Base-by-base conservation (phyloP, 164 flowering plant genomes). In the Kingdonia uniflora region DNA sequence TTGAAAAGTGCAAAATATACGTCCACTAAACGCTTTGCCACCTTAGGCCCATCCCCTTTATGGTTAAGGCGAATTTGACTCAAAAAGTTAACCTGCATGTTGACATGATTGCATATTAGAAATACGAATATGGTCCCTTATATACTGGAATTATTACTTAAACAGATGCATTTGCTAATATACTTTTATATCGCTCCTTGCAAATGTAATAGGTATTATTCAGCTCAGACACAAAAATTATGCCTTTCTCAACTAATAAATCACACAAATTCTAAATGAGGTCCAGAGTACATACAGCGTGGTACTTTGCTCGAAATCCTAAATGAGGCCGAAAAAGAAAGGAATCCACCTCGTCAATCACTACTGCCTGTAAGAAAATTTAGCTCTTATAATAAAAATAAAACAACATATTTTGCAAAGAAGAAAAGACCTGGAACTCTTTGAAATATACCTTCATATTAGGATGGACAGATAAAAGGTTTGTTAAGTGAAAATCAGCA, bases 1-100 rank as follows among this genome's bases (percentile, higher is more conserved):
- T 87, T 94, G 64, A 89, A 94, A 25, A 94, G 74, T 14, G 95
- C 95, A 80, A 94, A 89, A 63, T 94, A 89, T 6, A 94, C 80
- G 68, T 87, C 96, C 58, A 94, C 73, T 72, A 94, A 63, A 22
- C 90, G 87, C 72, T 85, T 94, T 42, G 99, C 99, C 49, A 84
- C 80, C 69, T 74, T 83, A 42, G 96, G 85, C 56, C 96, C 99
- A 75, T 89, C 92, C 58, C 94, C 95, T 62, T 65, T 77, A 53
- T 76, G 79, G 65, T 75, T 71, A 20, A 94, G 71, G 45, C 81
- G 81, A 64, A 85, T 77, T 65, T 94, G 92, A 64, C 76, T 87
- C 75, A 92, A 72, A 63, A 88, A 88, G 61, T 82, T 88, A 39
- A 92, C 79, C 96, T 92, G 74, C 54, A 67, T 12, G 55, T 19